Conservation (phyloP, 345 rosid species). For the Punica granatum region DNA sequence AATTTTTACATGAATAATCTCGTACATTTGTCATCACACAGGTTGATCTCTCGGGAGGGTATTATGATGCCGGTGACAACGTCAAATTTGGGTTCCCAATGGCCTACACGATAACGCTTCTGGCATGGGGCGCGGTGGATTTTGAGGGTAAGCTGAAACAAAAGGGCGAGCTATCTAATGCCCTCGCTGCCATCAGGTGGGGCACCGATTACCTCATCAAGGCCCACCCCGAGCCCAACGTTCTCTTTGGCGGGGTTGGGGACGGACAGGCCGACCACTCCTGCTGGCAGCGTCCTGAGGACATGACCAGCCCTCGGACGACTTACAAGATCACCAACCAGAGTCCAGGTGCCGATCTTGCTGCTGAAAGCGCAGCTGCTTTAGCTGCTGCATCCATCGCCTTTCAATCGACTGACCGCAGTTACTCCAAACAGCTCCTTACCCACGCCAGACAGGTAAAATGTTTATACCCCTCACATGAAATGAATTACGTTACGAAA, state of each 20-base stretch:
- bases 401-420: constrained; percentile 19
- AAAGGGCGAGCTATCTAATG: constrained; percentile 29
- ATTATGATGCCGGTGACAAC: constrained; percentile 71
- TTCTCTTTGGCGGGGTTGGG: constrained; percentile 54
- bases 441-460: constrained; percentile 41
- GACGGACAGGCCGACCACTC: constrained; percentile 48
- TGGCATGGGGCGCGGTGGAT: constrained; percentile 64
- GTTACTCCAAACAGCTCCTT: constrained; percentile 36
- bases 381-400: constrained; percentile 64
- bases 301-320: constrained; percentile 58
- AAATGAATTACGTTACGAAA: not conserved
- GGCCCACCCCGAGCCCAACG: constrained; percentile 44
- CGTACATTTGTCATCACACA: constrained; percentile 12
- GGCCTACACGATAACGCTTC: constrained; percentile 65
- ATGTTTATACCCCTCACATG: not conserved
- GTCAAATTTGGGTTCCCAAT: constrained; percentile 69
- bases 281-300: constrained; percentile 73
- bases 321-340: constrained; percentile 28
- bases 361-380: constrained; percentile 63
- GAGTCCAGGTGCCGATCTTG: constrained; percentile 64
- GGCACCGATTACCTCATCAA: constrained; percentile 65
- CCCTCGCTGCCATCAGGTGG: constrained; percentile 48
- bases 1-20: too few species aligned
- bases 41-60: constrained; percentile 66
- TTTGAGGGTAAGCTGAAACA: constrained; percentile 28